phyloP scores from a whole-genome alignment of 139 green algal genomes.

The Chlorella vulgaris region DNA sequence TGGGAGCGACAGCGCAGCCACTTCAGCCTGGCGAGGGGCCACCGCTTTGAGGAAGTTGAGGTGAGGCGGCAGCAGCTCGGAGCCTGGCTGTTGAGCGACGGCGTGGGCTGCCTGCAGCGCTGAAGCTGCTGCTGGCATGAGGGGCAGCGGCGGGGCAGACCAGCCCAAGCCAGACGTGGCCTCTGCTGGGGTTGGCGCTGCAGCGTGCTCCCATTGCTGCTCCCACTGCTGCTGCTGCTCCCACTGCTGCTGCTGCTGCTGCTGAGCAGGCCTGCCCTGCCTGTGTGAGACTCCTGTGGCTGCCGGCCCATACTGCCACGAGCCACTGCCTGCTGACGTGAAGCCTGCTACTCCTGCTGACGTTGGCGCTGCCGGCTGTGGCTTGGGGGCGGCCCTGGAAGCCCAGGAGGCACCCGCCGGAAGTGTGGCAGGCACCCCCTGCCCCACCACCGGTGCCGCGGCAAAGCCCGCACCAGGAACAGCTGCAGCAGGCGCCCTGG shows the following conservation, averaged over 20 bases:
- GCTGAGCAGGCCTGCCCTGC: not conserved
- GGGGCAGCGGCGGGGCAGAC: not conserved
- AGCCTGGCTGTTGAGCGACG: not conserved
- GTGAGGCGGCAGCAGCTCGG: not conserved
- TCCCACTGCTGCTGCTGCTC: not conserved
- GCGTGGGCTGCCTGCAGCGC: not conserved
- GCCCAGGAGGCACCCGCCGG: no score
- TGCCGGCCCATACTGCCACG: no score
- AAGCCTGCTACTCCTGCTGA: no score
- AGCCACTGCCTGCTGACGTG: no score
- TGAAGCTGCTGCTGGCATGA: not conserved
- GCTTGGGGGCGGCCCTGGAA: no score
- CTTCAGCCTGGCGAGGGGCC: not conserved
- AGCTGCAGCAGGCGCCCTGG: not conserved
- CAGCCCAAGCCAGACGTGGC: not conserved
- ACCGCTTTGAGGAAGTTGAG: constrained; percentile 10
- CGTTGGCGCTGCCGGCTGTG: no score
- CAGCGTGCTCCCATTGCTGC: not conserved
- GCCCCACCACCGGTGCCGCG: no score
- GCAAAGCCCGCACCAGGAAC: no score
- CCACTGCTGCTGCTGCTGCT: no score
- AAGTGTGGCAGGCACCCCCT: no score
- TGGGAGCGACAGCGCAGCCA: constrained; percentile 13
- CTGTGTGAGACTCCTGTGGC: no score
- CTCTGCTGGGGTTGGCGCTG: not conserved